phyloP scores from a whole-genome alignment of 2,329 filamentous ascomycete species.

The Diaporthe sp. region DNA sequence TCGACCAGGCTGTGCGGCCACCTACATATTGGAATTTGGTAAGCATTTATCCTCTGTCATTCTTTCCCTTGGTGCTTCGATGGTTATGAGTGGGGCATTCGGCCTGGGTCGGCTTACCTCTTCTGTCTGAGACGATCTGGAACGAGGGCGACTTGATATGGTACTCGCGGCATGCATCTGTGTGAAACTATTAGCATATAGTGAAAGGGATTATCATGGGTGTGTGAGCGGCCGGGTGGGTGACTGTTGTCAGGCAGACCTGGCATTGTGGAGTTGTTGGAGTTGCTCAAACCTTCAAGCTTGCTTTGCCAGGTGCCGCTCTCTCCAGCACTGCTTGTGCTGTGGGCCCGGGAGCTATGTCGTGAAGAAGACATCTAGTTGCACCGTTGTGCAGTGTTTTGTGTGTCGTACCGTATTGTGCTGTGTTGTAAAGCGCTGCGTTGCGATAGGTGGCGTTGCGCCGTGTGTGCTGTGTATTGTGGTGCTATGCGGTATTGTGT shows the following conservation, averaged over 20 bases:
- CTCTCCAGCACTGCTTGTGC: conserved; percentile 37
- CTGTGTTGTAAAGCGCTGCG: not conserved
- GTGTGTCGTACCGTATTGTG: not conserved
- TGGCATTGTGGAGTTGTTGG: too few species aligned
- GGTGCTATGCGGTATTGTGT: not conserved
- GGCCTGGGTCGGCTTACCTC: conserved; percentile 44
- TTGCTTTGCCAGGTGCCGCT: conserved; percentile 45
- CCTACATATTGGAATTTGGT: conserved; percentile 59
- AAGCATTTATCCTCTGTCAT: not conserved
- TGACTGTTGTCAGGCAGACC: too few species aligned
- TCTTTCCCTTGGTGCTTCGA: too few species aligned
- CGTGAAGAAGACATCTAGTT: conserved; percentile 32
- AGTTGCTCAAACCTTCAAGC: conserved; percentile 40
- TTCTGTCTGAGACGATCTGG: conserved; percentile 47
- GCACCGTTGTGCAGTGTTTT: conserved; percentile 21
- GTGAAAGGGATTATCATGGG: not conserved
- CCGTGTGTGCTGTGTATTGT: not conserved
- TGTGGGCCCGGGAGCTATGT: conserved; percentile 33
- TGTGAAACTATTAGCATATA: not conserved
- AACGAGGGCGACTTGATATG: conserved; percentile 44
- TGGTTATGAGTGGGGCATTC: too few species aligned
- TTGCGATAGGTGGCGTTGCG: conserved; percentile 11
- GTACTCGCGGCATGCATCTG: conserved; percentile 46
- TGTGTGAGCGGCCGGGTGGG: not conserved
- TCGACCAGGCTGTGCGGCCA: conserved; percentile 91